Conservation (phyloP, 2,329 filamentous ascomycete genomes). For the Aspergillus intermedius region DNA sequence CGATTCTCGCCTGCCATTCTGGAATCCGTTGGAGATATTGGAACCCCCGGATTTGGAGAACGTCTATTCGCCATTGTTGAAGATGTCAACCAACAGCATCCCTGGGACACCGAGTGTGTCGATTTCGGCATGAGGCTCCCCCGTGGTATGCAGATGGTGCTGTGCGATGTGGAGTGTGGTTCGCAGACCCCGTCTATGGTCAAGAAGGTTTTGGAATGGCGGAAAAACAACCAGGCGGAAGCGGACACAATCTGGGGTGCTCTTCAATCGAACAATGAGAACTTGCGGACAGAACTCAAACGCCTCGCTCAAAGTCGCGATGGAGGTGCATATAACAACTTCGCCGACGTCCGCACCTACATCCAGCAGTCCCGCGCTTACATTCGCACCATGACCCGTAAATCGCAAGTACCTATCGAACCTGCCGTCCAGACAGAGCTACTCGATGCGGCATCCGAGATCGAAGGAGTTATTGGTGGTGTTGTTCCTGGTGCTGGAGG, state of each 20-base stretch:
- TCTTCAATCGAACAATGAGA: slow-evolving; percentile 68
- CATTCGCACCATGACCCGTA: slow-evolving; percentile 69
- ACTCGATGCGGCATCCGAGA: slow-evolving; percentile 63
- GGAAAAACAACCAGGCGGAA: slow-evolving; percentile 55
- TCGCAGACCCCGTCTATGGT: slow-evolving; percentile 94
- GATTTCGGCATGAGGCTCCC: slow-evolving; percentile 68
- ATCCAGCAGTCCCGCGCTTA: slow-evolving; percentile 50
- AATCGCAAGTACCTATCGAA: slow-evolving; percentile 79
- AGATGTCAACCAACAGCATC: slow-evolving; percentile 40
- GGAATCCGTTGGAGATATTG: slow-evolving; percentile 58
- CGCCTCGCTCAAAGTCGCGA: slow-evolving; percentile 41
- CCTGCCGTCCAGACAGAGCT: slow-evolving; percentile 77
- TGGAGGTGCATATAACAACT: slow-evolving; percentile 41
- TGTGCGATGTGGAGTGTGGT: slow-evolving; percentile 95
- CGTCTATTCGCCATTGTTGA: slow-evolving; percentile 62
- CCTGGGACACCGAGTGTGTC: slow-evolving; percentile 74
- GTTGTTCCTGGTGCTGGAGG: slow-evolving; percentile 93
- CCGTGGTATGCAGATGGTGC: slow-evolving; percentile 66
- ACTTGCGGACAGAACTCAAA: slow-evolving; percentile 59
- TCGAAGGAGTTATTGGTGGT: slow-evolving; percentile 79
- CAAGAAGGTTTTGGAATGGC: slow-evolving; percentile 81
- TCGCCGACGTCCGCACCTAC: slow-evolving; percentile 46
- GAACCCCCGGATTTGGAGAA: slow-evolving; percentile 59
- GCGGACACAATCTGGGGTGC: slow-evolving; percentile 66
- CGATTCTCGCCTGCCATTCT: slow-evolving; percentile 84